Evolutionary conservation across 2,329 filamentous ascomycete species (phyloP), one percentile per base, ranked within the genome.

Genomic region (Verticillium tricorpus): DNA sequence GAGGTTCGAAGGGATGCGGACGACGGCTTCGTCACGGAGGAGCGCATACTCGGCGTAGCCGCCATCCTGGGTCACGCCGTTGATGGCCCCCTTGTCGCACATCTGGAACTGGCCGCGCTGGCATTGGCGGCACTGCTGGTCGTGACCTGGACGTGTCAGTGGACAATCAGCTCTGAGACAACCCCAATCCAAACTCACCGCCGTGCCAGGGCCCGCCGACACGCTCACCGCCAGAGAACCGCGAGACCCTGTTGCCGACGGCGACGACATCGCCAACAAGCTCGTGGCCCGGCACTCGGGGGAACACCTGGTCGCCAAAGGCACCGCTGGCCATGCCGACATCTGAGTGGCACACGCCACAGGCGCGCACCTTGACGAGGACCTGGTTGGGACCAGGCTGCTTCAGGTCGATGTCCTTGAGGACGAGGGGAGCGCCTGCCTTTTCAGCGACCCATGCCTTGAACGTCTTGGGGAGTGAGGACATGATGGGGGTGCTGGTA

Each of bases 191-290:
- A 3, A 17, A 35, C 58, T 59, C 70, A 69, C 83, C 85, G 61
- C 88, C 89, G 69, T 91, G 88, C 88, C 89, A 92, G 1, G 82
- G 73, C 0, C 83, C 86, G 12, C 90, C 90, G 5, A 91, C 84
- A 2, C 86, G 80, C 61, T 91, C 88, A 9, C 89, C 89, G 1
- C 84, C 76, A 61, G 83, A 79, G 78, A 88, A 87, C 28, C 78
- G 76, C 61, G 79, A 82, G 59, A 89, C 87, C 2, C 72, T 76
- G 0, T 82, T 76, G 6, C 86, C 85, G 0, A 91, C 72, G 7
- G 83, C 83, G 17, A 85, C 87, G 3, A 93, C 79, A 14, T 85
- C 83, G 12, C 90, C 89, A 60, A 93, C 83, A 37, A 89, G 77
- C 72, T 93, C 90, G 73, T 93, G 90, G 25, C 90, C 90, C 0